These are phyloP conservation scores for Waltergamsia citrina DNA, from an alignment of 2,329 filamentous ascomycete species.

Conservation along the genomic window DNA sequence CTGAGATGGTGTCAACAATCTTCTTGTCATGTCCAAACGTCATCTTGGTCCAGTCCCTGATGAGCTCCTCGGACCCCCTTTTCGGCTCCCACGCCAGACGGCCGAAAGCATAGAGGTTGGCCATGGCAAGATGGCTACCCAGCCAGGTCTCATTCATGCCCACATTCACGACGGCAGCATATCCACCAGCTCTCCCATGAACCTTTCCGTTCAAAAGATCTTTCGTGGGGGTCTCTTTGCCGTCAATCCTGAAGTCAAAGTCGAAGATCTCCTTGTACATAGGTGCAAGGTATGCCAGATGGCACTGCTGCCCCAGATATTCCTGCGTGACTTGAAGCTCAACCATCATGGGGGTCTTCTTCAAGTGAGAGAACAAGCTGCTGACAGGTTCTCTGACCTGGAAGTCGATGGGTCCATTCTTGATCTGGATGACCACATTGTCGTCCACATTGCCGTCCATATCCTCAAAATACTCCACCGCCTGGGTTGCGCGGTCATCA, in stretches of 20 bases:
- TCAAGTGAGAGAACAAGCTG: conserved; percentile 49
- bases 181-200: conserved; percentile 47
- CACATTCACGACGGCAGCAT: conserved; percentile 58
- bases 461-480: conserved; percentile 56
- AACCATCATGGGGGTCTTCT: conserved; percentile 34
- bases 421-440: conserved; percentile 65
- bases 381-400: conserved; percentile 45
- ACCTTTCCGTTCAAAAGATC: conserved; percentile 49
- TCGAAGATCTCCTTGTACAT: conserved; percentile 60
- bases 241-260: conserved; percentile 55
- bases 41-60: conserved; percentile 58
- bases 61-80: conserved; percentile 27
- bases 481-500: conserved; percentile 59
- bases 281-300: conserved; percentile 58
- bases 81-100: conserved; percentile 57
- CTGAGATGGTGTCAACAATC: conserved; percentile 49
- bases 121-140: conserved; percentile 60
- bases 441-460: conserved; percentile 59
- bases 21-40: conserved; percentile 48
- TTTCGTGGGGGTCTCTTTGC: conserved; percentile 42
- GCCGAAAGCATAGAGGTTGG: conserved; percentile 63
- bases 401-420: conserved; percentile 66
- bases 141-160: conserved; percentile 59
- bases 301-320: conserved; percentile 61
- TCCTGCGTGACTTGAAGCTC: conserved; percentile 62